These are phyloP conservation scores for Salix arbutifolia DNA, from an alignment of 345 rosid species.

Conservation along the genomic window DNA sequence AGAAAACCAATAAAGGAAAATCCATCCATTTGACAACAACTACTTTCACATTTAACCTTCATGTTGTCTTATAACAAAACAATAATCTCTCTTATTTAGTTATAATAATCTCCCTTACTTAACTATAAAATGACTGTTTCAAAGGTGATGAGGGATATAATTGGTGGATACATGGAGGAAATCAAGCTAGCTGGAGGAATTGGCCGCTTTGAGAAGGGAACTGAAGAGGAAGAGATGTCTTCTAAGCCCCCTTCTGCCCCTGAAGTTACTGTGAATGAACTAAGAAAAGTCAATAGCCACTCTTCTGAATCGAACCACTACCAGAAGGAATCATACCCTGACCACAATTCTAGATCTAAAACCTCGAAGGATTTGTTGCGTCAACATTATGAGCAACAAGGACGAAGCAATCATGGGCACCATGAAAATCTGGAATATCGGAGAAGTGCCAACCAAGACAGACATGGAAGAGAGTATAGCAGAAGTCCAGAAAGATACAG, in stretches of 20 bases:
- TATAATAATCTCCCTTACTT: constrained; percentile 3
- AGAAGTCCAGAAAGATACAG: constrained; percentile 4
- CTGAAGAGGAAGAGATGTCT: constrained; percentile 33
- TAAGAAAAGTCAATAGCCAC: constrained; percentile 17
- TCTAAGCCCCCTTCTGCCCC: constrained; percentile 22
- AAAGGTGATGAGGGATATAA: constrained; percentile 80
- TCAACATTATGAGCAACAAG: constrained; percentile 26
- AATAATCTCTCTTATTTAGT: constrained; percentile 4
- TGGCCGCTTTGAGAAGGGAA: constrained; percentile 67
- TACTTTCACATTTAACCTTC: not conserved
- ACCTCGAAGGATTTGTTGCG: constrained; percentile 25
- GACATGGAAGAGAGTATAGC: constrained; percentile 8
- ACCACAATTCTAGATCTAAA: constrained; percentile 22
- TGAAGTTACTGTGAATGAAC: constrained; percentile 13
- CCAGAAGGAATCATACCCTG: constrained; percentile 29
- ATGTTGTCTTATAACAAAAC: not conserved
- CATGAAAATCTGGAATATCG: constrained; percentile 25
- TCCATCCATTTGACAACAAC: not conserved
- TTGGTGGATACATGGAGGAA: constrained; percentile 77
- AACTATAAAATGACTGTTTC: constrained; percentile 2
- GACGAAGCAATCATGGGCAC: constrained; percentile 22
- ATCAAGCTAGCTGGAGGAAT: constrained; percentile 84
- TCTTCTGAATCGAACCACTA: constrained; percentile 23
- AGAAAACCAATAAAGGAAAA: not conserved
- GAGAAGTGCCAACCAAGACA: constrained; percentile 12